Evolutionary conservation across 495 filamentous ascomycete species (phyloP), one percentile per base, ranked within the genome.

Genomic region (Bacidia gigantensis): DNA sequence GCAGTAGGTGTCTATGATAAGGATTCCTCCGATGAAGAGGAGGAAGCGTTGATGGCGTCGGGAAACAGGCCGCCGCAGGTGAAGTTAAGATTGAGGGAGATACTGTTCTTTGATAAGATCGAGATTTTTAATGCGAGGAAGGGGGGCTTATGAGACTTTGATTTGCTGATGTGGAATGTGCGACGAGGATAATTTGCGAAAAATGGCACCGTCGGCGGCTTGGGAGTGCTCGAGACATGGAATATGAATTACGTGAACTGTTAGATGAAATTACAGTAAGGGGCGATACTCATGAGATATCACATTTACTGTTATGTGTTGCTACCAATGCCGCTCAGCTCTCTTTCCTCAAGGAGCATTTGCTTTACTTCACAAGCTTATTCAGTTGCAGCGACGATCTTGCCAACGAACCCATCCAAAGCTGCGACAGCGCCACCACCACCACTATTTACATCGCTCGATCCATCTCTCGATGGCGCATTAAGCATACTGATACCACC

Each of bases 31-130:
- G 63, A 63, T 12, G 65, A 65, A 2, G 81, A 81, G 38, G 73
- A 76, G 5, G 74, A 77, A 9, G 71, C 73, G n/a, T n/a, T 3
- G 70, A 70, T 14, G 29, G 29, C 5, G 29, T 5, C 29, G 0
- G 73, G 72, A 12, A 65, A 66, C 20, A 69, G 56, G 51, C 73
- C 71, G 50, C 73, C 71, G 50, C 70, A 69, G 21, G 68, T 76
- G 41, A 74, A 72, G 43, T 75, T 95, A 20, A 70, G 80, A 50
- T 64, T 95, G 56, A 75, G 86, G 56, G 85, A 93, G 72, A 93
- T 94, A 58, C 67, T 89, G 56, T 94, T 89, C 66, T 89, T 88
- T 58, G 87, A 93, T 61, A 88, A 88, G 64, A 81, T 92, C 29
- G 80, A 81, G 3, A 82, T 94, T 55, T 90, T 92, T 68, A 84